Evolutionary conservation across 352 stramenopile genomes (phyloP).

Genomic region (Globisporangium middletonii): DNA sequence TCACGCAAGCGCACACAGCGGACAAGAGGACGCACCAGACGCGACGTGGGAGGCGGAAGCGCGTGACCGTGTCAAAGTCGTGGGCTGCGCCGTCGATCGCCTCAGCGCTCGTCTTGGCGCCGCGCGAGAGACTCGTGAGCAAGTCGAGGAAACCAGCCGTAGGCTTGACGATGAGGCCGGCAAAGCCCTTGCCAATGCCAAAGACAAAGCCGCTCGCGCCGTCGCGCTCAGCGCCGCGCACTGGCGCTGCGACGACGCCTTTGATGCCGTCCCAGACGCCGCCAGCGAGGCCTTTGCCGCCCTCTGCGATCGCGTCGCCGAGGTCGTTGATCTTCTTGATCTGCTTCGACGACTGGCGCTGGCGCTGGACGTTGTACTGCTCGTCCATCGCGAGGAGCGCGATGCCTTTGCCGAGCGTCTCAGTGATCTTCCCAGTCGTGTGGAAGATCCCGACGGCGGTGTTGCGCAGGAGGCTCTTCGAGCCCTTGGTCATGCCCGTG

Average conservation of each 20-base stretch:
- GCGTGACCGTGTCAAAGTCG: conserved; percentile 43
- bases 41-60: conserved; percentile 61
- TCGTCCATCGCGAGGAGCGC: conserved; percentile 84
- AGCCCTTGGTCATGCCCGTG: conserved; percentile 86
- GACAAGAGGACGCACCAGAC: conserved; percentile 51
- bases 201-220: conserved; percentile 78
- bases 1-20: background rate
- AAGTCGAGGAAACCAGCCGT: conserved; percentile 79
- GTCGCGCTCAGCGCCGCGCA: conserved; percentile 69
- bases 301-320: conserved; percentile 75
- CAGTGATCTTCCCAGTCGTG: conserved; percentile 86
- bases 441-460: conserved; percentile 87
- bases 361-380: conserved; percentile 79
- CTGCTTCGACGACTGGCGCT: conserved; percentile 67
- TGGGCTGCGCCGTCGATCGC: conserved; percentile 59
- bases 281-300: conserved; percentile 68
- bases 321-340: conserved; percentile 77
- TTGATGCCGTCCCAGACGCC: conserved; percentile 83
- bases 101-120: conserved; percentile 77
- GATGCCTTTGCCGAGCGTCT: conserved; percentile 85
- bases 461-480: conserved; percentile 82
- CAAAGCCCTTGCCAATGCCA: conserved; percentile 79
- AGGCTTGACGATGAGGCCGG: conserved; percentile 78
- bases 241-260: conserved; percentile 67
- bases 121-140: conserved; percentile 72